These are phyloP conservation scores for Triticum aestivum DNA, from an alignment of 176 grass and related monocot genomes.

Conservation along the genomic window DNA sequence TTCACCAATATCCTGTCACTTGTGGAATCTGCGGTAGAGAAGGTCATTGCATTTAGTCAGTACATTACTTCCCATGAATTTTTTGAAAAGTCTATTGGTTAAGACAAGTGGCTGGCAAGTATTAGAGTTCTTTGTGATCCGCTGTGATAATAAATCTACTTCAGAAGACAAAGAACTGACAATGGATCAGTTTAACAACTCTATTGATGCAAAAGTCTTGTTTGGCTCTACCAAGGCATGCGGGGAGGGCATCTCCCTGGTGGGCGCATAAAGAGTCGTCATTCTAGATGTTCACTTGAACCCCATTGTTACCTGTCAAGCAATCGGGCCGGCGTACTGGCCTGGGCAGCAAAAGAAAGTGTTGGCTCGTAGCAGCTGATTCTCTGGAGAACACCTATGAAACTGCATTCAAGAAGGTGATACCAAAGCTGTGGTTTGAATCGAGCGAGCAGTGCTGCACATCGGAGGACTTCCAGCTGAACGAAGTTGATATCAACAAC, in stretches of 20 bases:
- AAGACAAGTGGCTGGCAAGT: constrained; percentile 74
- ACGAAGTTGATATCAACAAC: constrained; percentile 46
- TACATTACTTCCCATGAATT: constrained; percentile 72
- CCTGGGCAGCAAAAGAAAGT: constrained; percentile 82
- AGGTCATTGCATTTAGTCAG: constrained; percentile 75
- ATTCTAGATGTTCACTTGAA: constrained; percentile 78
- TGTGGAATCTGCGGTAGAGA: constrained; percentile 62
- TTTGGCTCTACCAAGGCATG: constrained; percentile 97
- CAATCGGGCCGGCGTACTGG: constrained; percentile 36
- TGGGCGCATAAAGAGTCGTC: constrained; percentile 81
- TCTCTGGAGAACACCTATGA: constrained; percentile 56
- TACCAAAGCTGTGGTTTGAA: constrained; percentile 92
- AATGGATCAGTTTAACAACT: constrained; percentile 82
- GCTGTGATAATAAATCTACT: constrained; percentile 50
- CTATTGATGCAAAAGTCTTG: constrained; percentile 73
- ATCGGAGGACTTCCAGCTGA: constrained; percentile 61
- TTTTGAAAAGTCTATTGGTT: constrained; percentile 75
- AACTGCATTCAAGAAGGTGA: constrained; percentile 71
- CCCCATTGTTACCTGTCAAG: too few relatives aligned
- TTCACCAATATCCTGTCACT: constrained; percentile 73
- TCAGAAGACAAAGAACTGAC: constrained; percentile 65
- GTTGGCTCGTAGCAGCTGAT: constrained; percentile 71
- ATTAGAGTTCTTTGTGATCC: constrained; percentile 82
- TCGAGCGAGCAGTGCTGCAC: constrained; percentile 73
- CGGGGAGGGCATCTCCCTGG: constrained; percentile 85